These are phyloP conservation scores for Crithidia sp. DNA, from an alignment of 208 protist genomes.

Conservation along the genomic window DNA sequence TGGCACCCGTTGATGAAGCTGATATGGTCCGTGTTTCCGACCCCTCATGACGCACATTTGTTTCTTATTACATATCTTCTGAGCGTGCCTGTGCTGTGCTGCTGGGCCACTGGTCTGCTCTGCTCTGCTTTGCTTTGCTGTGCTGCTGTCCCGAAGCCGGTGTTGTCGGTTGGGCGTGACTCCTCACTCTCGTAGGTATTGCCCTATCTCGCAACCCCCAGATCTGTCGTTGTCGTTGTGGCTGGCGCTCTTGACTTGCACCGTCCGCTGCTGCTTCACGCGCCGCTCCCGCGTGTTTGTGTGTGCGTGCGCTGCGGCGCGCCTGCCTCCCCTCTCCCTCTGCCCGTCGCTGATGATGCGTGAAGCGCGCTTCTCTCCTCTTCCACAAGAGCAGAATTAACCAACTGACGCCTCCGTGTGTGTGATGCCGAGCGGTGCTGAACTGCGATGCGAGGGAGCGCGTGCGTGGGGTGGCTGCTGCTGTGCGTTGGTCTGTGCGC, in stretches of 20 bases:
- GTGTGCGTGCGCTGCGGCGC: too few species aligned
- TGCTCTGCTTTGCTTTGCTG: background rate
- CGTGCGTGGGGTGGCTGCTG: background rate
- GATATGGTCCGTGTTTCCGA: slow-evolving; percentile 89
- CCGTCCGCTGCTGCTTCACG: too few species aligned
- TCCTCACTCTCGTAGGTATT: slow-evolving; percentile 27
- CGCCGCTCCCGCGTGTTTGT: too few species aligned
- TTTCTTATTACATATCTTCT: slow-evolving; percentile 64
- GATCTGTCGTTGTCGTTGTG: slow-evolving; percentile 11
- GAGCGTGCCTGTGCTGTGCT: slow-evolving; percentile 20
- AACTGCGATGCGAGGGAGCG: slow-evolving; percentile 1
- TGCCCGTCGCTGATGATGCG: slow-evolving; percentile 44
- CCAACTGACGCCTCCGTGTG: slow-evolving; percentile 31
- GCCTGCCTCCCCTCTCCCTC: background rate
- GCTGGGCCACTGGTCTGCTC: background rate
- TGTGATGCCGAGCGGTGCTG: slow-evolving; percentile 42
- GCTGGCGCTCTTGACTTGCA: too few species aligned
- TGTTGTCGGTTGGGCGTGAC: slow-evolving; percentile 55
- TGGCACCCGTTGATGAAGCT: slow-evolving; percentile 55
- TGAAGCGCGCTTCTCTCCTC: slow-evolving; percentile 47
- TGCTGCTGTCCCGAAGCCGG: slow-evolving; percentile 1
- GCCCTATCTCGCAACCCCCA: slow-evolving; percentile 45
- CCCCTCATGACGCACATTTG: slow-evolving; percentile 57
- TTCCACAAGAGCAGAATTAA: slow-evolving; percentile 57
- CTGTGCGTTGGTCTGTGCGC: background rate